Conservation (phyloP, 2,329 filamentous ascomycete genomes). For the Fusarium citri region DNA sequence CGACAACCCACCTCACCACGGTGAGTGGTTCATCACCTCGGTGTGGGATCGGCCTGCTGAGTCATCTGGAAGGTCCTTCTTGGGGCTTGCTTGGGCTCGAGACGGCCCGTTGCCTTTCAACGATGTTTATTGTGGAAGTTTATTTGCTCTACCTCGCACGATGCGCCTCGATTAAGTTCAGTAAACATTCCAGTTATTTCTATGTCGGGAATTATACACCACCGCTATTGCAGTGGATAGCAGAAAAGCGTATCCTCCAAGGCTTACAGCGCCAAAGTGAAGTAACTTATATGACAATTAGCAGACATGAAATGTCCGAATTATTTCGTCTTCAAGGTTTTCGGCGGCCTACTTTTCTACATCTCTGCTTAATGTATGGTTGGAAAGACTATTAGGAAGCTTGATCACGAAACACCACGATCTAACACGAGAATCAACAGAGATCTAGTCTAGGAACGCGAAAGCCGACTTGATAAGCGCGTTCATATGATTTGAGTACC, state of each 20-base stretch:
- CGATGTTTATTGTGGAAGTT: slow-evolving; percentile 4
- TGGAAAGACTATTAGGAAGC: neutral
- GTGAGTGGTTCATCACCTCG: slow-evolving; percentile 35
- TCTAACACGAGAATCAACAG: neutral
- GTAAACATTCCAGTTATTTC: slow-evolving; percentile 34
- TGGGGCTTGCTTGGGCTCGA: neutral
- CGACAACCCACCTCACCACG: slow-evolving; percentile 43
- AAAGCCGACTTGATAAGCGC: neutral
- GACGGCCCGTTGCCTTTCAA: neutral
- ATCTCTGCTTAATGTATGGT: neutral
- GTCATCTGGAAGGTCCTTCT: slow-evolving; percentile 7
- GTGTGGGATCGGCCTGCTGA: slow-evolving; percentile 19
- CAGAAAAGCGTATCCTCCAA: neutral
- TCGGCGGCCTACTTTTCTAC: neutral
- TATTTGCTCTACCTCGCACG: slow-evolving; percentile 5
- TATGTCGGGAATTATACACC: neutral
- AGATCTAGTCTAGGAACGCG: neutral
- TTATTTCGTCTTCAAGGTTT: neutral
- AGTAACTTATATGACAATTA: neutral
- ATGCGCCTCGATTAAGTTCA: slow-evolving; percentile 29
- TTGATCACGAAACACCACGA: neutral
- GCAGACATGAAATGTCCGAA: neutral
- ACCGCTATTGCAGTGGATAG: neutral
- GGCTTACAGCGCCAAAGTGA: neutral
- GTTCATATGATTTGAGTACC: neutral